Conservation (phyloP, 2,329 filamentous ascomycete genomes). For the Pseudomassariella vexata region DNA sequence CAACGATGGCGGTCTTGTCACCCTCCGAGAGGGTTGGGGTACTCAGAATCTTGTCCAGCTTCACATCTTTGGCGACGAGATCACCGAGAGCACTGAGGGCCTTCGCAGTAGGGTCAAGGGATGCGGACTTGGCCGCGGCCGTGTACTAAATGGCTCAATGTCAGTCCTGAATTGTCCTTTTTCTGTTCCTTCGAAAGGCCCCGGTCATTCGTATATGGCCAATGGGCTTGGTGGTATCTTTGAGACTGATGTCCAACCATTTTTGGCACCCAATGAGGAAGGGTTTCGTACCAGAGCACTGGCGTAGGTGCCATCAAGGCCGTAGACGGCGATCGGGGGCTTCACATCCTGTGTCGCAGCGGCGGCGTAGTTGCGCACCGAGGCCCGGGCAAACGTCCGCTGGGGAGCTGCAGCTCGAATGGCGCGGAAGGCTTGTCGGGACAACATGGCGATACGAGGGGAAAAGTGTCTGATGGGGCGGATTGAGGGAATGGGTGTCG, state of each 20-base stretch:
- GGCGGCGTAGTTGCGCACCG: slow-evolving; percentile 71
- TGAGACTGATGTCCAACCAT: slow-evolving; percentile 13
- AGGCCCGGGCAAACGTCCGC: slow-evolving; percentile 51
- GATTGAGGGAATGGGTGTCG: slow-evolving; percentile 15
- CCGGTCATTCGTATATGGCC: slow-evolving; percentile 4
- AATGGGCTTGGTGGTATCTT: slow-evolving; percentile 12
- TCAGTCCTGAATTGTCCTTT: slow-evolving; percentile 15
- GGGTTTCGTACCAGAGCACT: slow-evolving; percentile 79
- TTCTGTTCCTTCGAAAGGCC: background rate
- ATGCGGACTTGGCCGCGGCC: slow-evolving; percentile 80
- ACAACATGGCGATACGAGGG: slow-evolving; percentile 43
- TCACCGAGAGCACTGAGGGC: slow-evolving; percentile 66
- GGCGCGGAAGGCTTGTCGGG: slow-evolving; percentile 53
- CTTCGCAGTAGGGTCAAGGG: slow-evolving; percentile 80
- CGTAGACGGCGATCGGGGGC: slow-evolving; percentile 87
- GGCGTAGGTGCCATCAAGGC: slow-evolving; percentile 96
- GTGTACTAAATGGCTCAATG: slow-evolving; percentile 70
- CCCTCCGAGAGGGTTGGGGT: slow-evolving; percentile 71
- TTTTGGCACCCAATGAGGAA: too few relatives aligned
- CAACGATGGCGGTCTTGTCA: slow-evolving; percentile 83
- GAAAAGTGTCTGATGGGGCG: slow-evolving; percentile 10
- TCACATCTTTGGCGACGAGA: slow-evolving; percentile 75
- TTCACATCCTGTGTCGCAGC: slow-evolving; percentile 62
- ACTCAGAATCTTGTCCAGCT: slow-evolving; percentile 69
- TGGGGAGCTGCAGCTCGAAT: slow-evolving; percentile 53